These are phyloP conservation scores for Cryptosporidium sp. DNA, from an alignment of 169 alveolate genomes.

Conservation along the genomic window DNA sequence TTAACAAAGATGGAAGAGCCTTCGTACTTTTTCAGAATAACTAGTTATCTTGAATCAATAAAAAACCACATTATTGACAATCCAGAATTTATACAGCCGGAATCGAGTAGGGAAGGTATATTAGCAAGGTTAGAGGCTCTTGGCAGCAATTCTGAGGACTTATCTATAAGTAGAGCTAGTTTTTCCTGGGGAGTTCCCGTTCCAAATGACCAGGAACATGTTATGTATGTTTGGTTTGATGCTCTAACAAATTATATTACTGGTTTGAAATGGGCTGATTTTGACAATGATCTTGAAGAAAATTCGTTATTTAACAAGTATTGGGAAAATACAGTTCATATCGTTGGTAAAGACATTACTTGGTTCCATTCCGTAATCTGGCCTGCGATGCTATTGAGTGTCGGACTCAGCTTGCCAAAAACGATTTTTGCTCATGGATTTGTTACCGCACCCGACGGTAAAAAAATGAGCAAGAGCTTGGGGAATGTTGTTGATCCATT, in stretches of 20 bases:
- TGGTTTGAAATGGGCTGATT: slow-evolving; percentile 76
- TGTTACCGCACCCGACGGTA: slow-evolving; percentile 93
- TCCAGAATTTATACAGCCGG: slow-evolving; percentile 85
- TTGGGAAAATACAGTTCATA: slow-evolving; percentile 85
- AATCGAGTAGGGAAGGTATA: slow-evolving; percentile 83
- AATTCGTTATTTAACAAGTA: slow-evolving; percentile 78
- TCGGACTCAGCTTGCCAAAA: slow-evolving; percentile 87
- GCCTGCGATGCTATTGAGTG: slow-evolving; percentile 90
- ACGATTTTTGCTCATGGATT: slow-evolving; percentile 93
- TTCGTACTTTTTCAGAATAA: slow-evolving; percentile 90
- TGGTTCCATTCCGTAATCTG: slow-evolving; percentile 94
- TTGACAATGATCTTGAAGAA: slow-evolving; percentile 83
- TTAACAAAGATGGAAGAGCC: slow-evolving; percentile 88
- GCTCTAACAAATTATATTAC: slow-evolving; percentile 90
- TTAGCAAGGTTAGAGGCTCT: slow-evolving; percentile 85
- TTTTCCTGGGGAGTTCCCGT: slow-evolving; percentile 94
- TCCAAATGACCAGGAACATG: slow-evolving; percentile 86
- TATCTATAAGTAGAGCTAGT: slow-evolving; percentile 89
- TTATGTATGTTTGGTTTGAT: slow-evolving; percentile 96
- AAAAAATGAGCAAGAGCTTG: slow-evolving; percentile 93
- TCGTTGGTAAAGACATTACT: slow-evolving; percentile 91
- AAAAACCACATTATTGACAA: slow-evolving; percentile 82
- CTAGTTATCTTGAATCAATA: slow-evolving; percentile 86
- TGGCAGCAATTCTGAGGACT: slow-evolving; percentile 84
- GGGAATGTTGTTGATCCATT: slow-evolving; percentile 89